Evolutionary conservation across 192 early-diverging fungal genomes (phyloP).

Genomic region (Phlyctochytrium bullatum): DNA sequence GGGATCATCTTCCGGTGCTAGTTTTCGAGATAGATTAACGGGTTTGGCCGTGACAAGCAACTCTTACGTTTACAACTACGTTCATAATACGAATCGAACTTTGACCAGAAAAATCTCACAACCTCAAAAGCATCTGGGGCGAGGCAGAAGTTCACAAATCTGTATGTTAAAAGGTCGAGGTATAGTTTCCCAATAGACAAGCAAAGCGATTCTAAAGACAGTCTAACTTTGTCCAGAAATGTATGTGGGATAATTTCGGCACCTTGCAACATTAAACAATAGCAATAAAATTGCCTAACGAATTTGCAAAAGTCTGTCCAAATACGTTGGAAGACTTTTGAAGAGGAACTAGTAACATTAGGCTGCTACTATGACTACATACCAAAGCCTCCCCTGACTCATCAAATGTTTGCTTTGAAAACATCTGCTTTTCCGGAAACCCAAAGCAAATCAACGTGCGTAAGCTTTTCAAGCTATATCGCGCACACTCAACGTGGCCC

Average conservation of each 20-base stretch:
- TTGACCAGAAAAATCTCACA: constrained; percentile 72
- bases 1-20: constrained; percentile 15
- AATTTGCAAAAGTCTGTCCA: constrained; percentile 53
- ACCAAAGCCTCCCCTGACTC: background rate
- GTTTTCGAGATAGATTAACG: constrained; percentile 1
- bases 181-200: constrained; percentile 75
- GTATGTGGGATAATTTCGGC: background rate
- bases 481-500: background rate
- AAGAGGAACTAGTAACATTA: constrained; percentile 24
- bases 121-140: constrained; percentile 58
- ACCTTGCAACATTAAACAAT: background rate
- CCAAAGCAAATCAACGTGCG: constrained; percentile 1
- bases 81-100: constrained; percentile 34
- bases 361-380: background rate
- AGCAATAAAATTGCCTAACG: constrained; percentile 32
- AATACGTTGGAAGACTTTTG: constrained; percentile 33
- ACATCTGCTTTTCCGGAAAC: background rate
- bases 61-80: background rate
- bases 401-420: constrained; percentile 34
- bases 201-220: constrained; percentile 38
- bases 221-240: constrained; percentile 2
- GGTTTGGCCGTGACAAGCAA: too few species aligned
- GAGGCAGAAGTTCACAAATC: constrained; percentile 63
- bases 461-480: background rate
- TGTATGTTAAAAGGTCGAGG: constrained; percentile 63